Conservation (phyloP, 2,329 filamentous ascomycete genomes). For the Botrytis fragariae region DNA sequence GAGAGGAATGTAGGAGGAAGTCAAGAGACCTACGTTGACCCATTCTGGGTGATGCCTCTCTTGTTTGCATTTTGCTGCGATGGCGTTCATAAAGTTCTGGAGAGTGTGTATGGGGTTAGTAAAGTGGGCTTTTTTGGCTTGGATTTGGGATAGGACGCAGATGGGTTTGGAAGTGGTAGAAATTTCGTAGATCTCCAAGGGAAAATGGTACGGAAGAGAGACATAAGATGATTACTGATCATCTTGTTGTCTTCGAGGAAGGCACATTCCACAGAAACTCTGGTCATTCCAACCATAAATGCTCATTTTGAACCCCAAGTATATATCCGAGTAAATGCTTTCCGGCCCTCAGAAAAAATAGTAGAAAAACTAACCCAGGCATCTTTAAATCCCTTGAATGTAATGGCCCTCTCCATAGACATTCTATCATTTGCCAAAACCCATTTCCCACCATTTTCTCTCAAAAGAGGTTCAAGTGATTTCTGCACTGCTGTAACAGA, state of each 20-base stretch:
- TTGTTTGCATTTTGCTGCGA: slow-evolving; percentile 65
- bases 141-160: neutral
- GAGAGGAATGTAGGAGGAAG: neutral
- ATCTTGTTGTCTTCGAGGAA: neutral
- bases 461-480: slow-evolving; percentile 4
- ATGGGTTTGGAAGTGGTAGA: neutral
- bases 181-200: neutral
- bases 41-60: slow-evolving; percentile 74
- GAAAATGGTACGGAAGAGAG: neutral
- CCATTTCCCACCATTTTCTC: slow-evolving; percentile 45
- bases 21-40: slow-evolving; percentile 58
- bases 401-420: slow-evolving; percentile 59
- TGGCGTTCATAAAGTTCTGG: slow-evolving; percentile 74
- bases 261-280: neutral
- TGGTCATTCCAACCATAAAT: neutral
- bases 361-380: slow-evolving; percentile 53
- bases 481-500: neutral
- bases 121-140: neutral
- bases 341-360: neutral
- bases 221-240: neutral
- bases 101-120: slow-evolving; percentile 11
- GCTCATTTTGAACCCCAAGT: neutral
- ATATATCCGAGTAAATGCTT: neutral
- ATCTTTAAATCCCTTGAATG: slow-evolving; percentile 64
- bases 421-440: slow-evolving; percentile 49